Evolutionary conservation across 305 asterid species (phyloP), one percentile per base, ranked within the genome.

Genomic region (Fraxinus nigra): DNA sequence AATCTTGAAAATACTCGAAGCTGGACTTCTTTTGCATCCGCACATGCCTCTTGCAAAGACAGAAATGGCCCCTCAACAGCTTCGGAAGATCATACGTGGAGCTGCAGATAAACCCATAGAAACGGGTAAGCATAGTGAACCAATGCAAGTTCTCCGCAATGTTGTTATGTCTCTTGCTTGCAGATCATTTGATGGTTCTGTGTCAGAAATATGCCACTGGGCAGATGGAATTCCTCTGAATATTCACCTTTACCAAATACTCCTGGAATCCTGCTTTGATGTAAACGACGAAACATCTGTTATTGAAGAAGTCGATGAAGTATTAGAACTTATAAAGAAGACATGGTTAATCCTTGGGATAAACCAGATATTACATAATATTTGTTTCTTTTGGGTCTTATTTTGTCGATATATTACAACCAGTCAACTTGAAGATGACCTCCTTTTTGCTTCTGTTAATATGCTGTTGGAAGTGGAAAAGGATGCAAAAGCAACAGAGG

Each of bases 221-320:
- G 98, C 98, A 16, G 98, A 95, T 87, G 98, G 98, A 20, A 72
- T 85, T 76, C 98, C 98, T 18, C 83, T 95, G 81, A 95, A 91
- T 87, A 89, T 95, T 81, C 90, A 85, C 73, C 86, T 95, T 35
- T 95, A 95, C 83, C 88, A 79, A 83, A 88, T 87, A 84, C 90
- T 95, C 46, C 83, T 95, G 65, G 95, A 93, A 84, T 83, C 97
- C 63, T 93, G 97, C 88, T 95, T 95, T 83, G 98, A 93, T 76
- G 87, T 91, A 77, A 88, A 90, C 72, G 95, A 95, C 14, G 93
- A 89, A 51, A 78, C 91, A 48, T 89, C 90, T 30, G 87, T 95
- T 76, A 87, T 91, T 77, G 98, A 93, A 56, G 98, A 95, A 88
- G 93, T 93, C 51, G 98, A 95, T 81, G 98, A 93, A 81, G 91